These are phyloP conservation scores for Selenicereus undatus DNA, from an alignment of 148 eudicot species.

Conservation along the genomic window DNA sequence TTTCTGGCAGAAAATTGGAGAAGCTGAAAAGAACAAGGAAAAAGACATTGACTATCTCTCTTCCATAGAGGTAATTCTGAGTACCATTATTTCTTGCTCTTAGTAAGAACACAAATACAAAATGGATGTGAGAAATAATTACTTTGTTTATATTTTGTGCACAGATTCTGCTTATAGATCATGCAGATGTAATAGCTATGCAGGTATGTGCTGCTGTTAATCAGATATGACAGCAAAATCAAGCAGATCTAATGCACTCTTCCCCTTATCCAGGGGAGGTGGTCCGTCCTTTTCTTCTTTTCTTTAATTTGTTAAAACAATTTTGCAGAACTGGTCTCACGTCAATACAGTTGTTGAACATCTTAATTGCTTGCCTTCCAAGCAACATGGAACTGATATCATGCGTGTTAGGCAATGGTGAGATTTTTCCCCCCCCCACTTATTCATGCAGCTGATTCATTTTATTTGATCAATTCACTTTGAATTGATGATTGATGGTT, in stretches of 20 bases:
- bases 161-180: conserved; percentile 86
- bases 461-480: neutral
- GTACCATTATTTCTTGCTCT: neutral
- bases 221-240: conserved; percentile 3
- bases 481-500: conserved; percentile 5
- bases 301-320: neutral
- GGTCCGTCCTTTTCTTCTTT: neutral
- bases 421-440: conserved; percentile 4
- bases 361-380: conserved; percentile 61
- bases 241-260: conserved; percentile 6
- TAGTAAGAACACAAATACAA: neutral
- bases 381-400: conserved; percentile 79
- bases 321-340: conserved; percentile 82
- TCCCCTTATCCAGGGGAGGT: neutral
- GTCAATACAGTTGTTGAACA: conserved; percentile 66
- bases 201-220: conserved; percentile 48
- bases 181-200: conserved; percentile 93
- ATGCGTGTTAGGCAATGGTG: conserved; percentile 93
- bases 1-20: conserved; percentile 75
- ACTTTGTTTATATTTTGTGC: conserved; percentile 6
- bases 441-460: neutral
- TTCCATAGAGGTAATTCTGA: conserved; percentile 72
- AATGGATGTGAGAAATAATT: neutral
- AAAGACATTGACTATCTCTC: conserved; percentile 91
- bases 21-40: conserved; percentile 59